Evolutionary conservation across 495 filamentous ascomycete species (phyloP), one percentile per base, ranked within the genome.

Genomic region (Oidiodendron maius): DNA sequence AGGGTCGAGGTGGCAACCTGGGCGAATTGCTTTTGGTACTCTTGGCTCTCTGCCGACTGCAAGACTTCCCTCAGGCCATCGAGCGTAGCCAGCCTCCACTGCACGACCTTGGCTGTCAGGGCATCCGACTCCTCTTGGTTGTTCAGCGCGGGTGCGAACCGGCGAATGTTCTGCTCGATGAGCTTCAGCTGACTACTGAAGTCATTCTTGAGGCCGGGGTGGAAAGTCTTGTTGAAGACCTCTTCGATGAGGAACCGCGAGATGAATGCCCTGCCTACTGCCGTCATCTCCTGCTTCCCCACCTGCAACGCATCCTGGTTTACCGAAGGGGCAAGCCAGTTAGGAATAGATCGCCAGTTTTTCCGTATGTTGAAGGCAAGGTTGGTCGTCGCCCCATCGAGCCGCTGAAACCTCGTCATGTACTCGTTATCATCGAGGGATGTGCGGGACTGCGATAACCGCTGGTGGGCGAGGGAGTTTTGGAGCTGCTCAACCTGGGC

Each of bases 381-480:
- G 58, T 98, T 93, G 54, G 90, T 91, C 59, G 96, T 91, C 6
- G 93, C 88, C 36, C 93, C 91, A 54, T 98, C 93, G 32, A 98
- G 76, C 15, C 94, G 87, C 51, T 86, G 84, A 63, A 98, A 97
- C 11, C 94, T 80, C 26, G 83, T 89, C 32, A 80, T 74, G 58
- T 98, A 98, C 70, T 97, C 93, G 62, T 83, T 94, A 63, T 98
- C 93, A 64, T 98, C 93, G 23, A 97, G 82, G 4, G 93, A 89
- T 0, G 91, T 97, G 24, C 90, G 87, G 13, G 91, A 97, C 55
- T 91, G 86, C 12, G 91, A 89, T 62, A 98, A 84, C 44, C 93
- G 81, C 64, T 97, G 94, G 63, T 96, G 88, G 26, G 94, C 93
- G 38, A 98, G 80, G 3, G 88, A 91, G 62, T 98, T 97, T 66